Percentiles rank a stretch among this genome's conserved stretches.
These are phyloP conservation scores for Nemania abortiva DNA, from an alignment of 2,329 filamentous ascomycete genomes.

Conservation along the genomic window DNA sequence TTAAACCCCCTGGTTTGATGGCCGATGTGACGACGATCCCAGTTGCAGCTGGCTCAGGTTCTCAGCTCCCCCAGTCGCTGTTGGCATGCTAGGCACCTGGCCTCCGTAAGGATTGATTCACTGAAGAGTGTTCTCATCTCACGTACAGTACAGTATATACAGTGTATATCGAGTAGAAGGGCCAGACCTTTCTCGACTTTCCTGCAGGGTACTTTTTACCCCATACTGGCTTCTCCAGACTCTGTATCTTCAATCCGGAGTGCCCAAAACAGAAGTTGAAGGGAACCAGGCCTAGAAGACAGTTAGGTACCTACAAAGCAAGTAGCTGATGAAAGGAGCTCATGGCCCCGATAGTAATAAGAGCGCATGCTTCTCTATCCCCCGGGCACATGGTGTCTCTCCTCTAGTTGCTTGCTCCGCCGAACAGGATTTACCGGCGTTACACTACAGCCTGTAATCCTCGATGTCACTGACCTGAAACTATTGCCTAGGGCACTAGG, in stretches of 20 bases:
- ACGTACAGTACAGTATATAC: slow-evolving; percentile 13
- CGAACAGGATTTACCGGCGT: slow-evolving; percentile 36
- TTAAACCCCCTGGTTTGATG: slow-evolving; percentile 45
- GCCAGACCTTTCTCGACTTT: slow-evolving; percentile 13
- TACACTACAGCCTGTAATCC: slow-evolving; percentile 33
- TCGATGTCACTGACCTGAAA: slow-evolving; percentile 34
- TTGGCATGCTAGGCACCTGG: slow-evolving; percentile 22
- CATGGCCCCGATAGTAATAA: slow-evolving; percentile 8
- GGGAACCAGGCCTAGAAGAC: slow-evolving; percentile 1
- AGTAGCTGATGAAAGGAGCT: slow-evolving; percentile 18
- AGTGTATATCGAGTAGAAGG: neutral
- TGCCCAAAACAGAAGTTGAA: slow-evolving; percentile 20
- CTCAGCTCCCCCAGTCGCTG: slow-evolving; percentile 29
- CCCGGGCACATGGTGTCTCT: slow-evolving; percentile 1
- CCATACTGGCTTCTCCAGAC: slow-evolving; percentile 23
- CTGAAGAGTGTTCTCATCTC: neutral
- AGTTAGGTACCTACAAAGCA: neutral
- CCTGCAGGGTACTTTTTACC: slow-evolving; percentile 41
- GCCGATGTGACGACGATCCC: slow-evolving; percentile 41
- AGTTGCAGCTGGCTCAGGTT: slow-evolving; percentile 39
- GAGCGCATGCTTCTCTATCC: slow-evolving; percentile 5
- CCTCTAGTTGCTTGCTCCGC: slow-evolving; percentile 17
- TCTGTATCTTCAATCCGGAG: slow-evolving; percentile 8
- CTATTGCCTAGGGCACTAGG: slow-evolving; percentile 18
- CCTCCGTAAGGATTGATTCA: neutral